Evolutionary conservation across 1,284 basidiomycete genomes (phyloP).

Genomic region (Schizophyllum commune): DNA sequence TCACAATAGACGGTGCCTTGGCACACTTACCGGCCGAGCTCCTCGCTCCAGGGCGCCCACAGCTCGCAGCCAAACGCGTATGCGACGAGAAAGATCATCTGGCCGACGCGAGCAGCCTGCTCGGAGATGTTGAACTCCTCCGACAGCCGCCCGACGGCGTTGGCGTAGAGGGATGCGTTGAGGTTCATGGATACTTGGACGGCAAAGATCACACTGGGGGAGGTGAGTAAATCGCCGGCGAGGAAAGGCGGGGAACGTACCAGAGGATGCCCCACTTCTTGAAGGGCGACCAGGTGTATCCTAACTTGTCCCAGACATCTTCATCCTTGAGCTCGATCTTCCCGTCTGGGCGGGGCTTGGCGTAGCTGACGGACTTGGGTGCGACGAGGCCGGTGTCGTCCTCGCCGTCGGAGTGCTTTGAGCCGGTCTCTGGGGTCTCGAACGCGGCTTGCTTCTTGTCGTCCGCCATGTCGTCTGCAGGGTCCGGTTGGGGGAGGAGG

Average conservation of each 20-base stretch:
- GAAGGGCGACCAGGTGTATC: slow-evolving; percentile 11
- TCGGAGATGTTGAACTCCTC: slow-evolving; percentile 9
- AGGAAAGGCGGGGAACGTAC: neutral
- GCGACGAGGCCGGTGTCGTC: neutral
- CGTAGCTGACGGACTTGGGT: neutral
- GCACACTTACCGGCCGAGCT: slow-evolving; percentile 6
- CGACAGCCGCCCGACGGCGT: slow-evolving; percentile 8
- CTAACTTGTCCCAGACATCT: slow-evolving; percentile 12
- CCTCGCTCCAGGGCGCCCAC: slow-evolving; percentile 16
- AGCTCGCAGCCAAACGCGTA: slow-evolving; percentile 15
- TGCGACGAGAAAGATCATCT: slow-evolving; percentile 14
- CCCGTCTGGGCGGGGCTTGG: slow-evolving; percentile 4
- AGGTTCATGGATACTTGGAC: slow-evolving; percentile 16
- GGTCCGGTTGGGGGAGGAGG: neutral
- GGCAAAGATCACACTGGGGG: slow-evolving; percentile 10
- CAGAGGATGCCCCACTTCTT: slow-evolving; percentile 14
- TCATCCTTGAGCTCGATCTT: slow-evolving; percentile 11
- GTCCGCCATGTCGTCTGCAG: neutral
- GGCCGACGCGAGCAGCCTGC: slow-evolving; percentile 12
- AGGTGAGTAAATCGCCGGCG: neutral
- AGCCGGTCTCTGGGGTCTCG: neutral
- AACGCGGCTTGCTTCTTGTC: neutral
- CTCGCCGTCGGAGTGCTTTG: neutral
- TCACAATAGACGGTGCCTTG: neutral
- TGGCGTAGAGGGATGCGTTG: slow-evolving; percentile 14